Base-by-base conservation (phyloP, 202 grass and related monocot genomes). In the Zoysia matrella region DNA sequence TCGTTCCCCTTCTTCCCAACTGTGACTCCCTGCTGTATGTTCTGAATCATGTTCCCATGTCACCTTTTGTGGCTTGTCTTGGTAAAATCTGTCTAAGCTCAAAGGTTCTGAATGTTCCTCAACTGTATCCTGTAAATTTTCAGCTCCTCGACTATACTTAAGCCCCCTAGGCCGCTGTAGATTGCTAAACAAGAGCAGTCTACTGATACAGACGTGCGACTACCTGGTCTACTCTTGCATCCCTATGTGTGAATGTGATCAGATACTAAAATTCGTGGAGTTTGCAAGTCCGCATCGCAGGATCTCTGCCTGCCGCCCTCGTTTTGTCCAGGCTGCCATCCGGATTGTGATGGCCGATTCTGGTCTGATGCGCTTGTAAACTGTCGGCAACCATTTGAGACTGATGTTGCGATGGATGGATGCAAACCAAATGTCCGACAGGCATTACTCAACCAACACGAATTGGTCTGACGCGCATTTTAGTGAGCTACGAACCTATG, bases 261-360 rank as follows among this genome's bases (percentile, higher is more conserved):
- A 22, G 84, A 88, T 84, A 74, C 22, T 84, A 74, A 88, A 49
- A 60, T 39, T 5, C 11, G 47, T 78, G 15, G 30, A 75, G 47
- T 18, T 56, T 70, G 62, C 48, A 67, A 55, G 47, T 61, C 58
- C 53, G 45, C 46, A 47, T 67, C 56, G 14, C 22, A 5, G 50
- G 30, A 50, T 42, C 41, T 39, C 51, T 78, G 16, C 50, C 56
- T 65, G 11, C 14, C 14, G 41, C 42, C 56, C 11, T 45, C 54
- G 3, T 9, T 75, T 72, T 52, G 51, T 42, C 30, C 54, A 7
- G n/a, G 8, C 36, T 72, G 44, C 71, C 11, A 18, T 30, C 15
- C 55, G 48, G 64, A 80, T 48, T 45, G 55, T 0, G 48, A 71
- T 13, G 42, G 66, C 36, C 56, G n/a, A 60, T 5, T 36, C 9